A percentile compares a stretch with the other conserved stretches of the same genome.
Evolutionary conservation across 352 stramenopile species (phyloP).

Genomic region (Thalassiosira hispida): DNA sequence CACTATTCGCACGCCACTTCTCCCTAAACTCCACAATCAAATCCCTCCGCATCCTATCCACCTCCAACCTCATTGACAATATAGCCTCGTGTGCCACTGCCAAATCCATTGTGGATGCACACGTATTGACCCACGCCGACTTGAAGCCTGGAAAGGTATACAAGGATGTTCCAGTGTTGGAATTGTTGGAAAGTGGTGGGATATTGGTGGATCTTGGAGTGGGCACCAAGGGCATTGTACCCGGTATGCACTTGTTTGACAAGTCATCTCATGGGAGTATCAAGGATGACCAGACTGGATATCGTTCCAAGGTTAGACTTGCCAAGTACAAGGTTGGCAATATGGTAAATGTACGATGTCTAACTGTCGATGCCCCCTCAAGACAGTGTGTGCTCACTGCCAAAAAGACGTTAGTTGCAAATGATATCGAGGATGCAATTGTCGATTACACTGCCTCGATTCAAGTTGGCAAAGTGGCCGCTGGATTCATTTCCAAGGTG

Average conservation of each 20-base stretch:
- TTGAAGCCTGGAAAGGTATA: constrained; percentile 74
- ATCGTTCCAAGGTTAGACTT: constrained; percentile 70
- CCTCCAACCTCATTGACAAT: constrained; percentile 72
- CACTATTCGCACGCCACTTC: constrained; percentile 78
- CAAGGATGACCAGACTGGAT: constrained; percentile 32
- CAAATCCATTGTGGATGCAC: constrained; percentile 68
- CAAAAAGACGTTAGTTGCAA: constrained; percentile 90
- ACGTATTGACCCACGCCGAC: constrained; percentile 79
- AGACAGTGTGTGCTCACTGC: constrained; percentile 84
- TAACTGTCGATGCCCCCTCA: constrained; percentile 61
- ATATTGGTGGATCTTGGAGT: constrained; percentile 75
- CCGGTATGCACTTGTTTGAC: constrained; percentile 79
- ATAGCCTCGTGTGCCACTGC: constrained; percentile 77
- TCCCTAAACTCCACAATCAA: constrained; percentile 53
- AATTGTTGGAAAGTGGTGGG: constrained; percentile 64
- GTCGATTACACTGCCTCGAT: constrained; percentile 76
- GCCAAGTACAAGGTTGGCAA: constrained; percentile 78
- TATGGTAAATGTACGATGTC: constrained; percentile 75
- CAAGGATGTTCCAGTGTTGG: constrained; percentile 72
- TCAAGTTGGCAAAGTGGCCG: constrained; percentile 83
- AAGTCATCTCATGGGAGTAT: constrained; percentile 48
- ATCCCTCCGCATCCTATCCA: constrained; percentile 60
- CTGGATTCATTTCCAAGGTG: constrained; percentile 94
- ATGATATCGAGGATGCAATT: constrained; percentile 86
- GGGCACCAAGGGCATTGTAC: constrained; percentile 71